Base-by-base conservation (phyloP, 2,329 filamentous ascomycete species). In the Amauroascus verrucosus region DNA sequence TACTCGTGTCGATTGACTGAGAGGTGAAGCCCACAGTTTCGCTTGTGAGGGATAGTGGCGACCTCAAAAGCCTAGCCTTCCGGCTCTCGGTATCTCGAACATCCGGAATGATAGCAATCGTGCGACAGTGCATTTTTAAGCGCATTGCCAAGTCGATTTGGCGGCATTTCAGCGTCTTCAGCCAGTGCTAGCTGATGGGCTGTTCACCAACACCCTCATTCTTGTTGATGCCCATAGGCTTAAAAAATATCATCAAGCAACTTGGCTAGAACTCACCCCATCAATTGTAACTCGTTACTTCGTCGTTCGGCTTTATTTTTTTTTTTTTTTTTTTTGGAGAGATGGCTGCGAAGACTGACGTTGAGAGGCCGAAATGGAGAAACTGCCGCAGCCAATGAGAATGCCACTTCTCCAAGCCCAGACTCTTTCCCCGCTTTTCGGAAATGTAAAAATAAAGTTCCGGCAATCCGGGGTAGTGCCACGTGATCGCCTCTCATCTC, bases 391-490 rank as follows among this genome's bases (percentile, higher is more conserved):
- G 28, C 30, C 30, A 33, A 47, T 33, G 16, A 22, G 20, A 30
- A 13, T 8, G 11, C 16, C 20, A 18, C 2, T 18, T 9, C 41
- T 28, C 26, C 11, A 20, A 11, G 28, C 44, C 28, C n/a, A 35
- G 11, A 6, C 13, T 9, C 11, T 48, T 30, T 9, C 47, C 47
- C 47, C 47, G 47, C 47, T 3, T 49, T 41, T 18, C 35, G 33
- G 47, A 41, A 16, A 14, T 13, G 47, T n/a, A 49, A 41, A 18
- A 49, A 49, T 30, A 40, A 49, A 49, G n/a, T 30, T 49, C 47
- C 47, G 47, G 6, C 18, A 48, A 38, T 48, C 40, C 11, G 20
- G 37, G 37, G 37, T 3, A 6, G 13, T 4, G 37, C n/a, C 37
- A 40, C 16, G 37, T 40, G 33, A 35, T 35, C 14, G 26, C 26